phyloP scores from a whole-genome alignment of 108 stramenopile species.

The Pseudonitzschia multiseries region DNA sequence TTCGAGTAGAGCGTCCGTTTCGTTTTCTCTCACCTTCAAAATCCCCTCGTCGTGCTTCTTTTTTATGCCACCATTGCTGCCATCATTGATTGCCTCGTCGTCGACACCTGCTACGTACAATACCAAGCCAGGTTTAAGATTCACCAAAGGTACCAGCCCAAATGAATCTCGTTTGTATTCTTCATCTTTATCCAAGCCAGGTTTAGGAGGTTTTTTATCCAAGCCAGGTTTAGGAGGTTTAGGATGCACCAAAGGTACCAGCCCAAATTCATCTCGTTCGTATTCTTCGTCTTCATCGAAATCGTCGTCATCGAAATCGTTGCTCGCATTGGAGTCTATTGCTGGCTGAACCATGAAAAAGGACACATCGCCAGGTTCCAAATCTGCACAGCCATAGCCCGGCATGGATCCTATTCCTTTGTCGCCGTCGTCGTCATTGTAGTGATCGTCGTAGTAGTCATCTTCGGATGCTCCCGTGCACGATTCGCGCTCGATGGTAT shows the following conservation, averaged over 20 bases:
- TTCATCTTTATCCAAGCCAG: too few relatives aligned
- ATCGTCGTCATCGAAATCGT: not conserved
- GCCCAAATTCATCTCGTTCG: not conserved
- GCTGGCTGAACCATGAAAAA: slow-evolving; percentile 5
- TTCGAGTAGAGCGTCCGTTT: too few relatives aligned
- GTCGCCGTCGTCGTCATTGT: not conserved
- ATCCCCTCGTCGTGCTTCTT: too few relatives aligned
- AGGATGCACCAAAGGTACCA: not conserved
- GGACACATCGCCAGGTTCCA: slow-evolving; percentile 1
- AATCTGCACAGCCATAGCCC: not conserved
- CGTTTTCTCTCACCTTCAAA: too few relatives aligned
- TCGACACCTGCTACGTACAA: slow-evolving; percentile 5
- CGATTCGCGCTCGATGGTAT: not conserved
- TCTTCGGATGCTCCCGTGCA: slow-evolving; percentile 1
- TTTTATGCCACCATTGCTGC: too few relatives aligned
- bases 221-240: too few relatives aligned
- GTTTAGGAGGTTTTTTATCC: too few relatives aligned
- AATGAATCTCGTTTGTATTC: not conserved
- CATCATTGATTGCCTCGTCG: not conserved
- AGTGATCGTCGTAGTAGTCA: slow-evolving; percentile 4
- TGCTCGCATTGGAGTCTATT: not conserved
- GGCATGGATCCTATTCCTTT: not conserved
- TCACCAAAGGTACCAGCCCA: slow-evolving; percentile 5
- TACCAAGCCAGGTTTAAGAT: not conserved
- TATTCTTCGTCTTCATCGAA: too few relatives aligned